phyloP scores from a whole-genome alignment of 305 asterid species.

The Fraxinus albicans region DNA sequence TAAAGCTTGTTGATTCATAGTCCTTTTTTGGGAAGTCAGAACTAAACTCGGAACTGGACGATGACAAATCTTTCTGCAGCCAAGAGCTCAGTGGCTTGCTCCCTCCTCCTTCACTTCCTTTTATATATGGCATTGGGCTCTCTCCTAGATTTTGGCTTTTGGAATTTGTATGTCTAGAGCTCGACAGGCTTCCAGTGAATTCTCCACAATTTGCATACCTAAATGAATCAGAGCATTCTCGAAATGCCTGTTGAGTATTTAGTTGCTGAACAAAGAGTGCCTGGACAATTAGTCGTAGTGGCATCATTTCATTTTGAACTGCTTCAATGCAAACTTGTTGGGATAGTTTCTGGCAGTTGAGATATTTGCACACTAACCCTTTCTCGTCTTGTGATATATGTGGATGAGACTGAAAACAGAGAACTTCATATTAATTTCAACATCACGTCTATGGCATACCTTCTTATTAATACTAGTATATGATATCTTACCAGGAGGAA shows the following conservation, averaged over 20 bases:
- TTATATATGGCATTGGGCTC: slow-evolving; percentile 34
- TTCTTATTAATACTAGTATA: not conserved
- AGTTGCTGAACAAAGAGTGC: slow-evolving; percentile 75
- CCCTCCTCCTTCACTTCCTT: slow-evolving; percentile 39
- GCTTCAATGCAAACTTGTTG: slow-evolving; percentile 62
- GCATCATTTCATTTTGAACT: slow-evolving; percentile 72
- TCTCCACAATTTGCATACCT: slow-evolving; percentile 44
- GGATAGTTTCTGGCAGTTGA: slow-evolving; percentile 72
- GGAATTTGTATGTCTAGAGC: slow-evolving; percentile 51
- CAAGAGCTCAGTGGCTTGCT: slow-evolving; percentile 38
- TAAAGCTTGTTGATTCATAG: slow-evolving; percentile 65
- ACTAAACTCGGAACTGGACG: slow-evolving; percentile 23
- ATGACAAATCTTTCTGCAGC: slow-evolving; percentile 43
- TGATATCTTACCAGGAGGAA: slow-evolving; percentile 47
- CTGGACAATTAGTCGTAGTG: slow-evolving; percentile 65
- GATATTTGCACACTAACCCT: slow-evolving; percentile 55
- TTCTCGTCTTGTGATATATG: slow-evolving; percentile 60
- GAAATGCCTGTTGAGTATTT: slow-evolving; percentile 62
- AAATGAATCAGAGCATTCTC: slow-evolving; percentile 63
- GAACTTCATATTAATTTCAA: not conserved
- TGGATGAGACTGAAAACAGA: slow-evolving; percentile 44
- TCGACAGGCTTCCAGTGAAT: slow-evolving; percentile 45
- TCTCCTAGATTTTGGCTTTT: slow-evolving; percentile 42
- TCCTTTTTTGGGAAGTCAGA: slow-evolving; percentile 44
- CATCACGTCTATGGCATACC: not conserved